Evolutionary conservation across 345 rosid species (phyloP).

Genomic region (Populus deltoides): DNA sequence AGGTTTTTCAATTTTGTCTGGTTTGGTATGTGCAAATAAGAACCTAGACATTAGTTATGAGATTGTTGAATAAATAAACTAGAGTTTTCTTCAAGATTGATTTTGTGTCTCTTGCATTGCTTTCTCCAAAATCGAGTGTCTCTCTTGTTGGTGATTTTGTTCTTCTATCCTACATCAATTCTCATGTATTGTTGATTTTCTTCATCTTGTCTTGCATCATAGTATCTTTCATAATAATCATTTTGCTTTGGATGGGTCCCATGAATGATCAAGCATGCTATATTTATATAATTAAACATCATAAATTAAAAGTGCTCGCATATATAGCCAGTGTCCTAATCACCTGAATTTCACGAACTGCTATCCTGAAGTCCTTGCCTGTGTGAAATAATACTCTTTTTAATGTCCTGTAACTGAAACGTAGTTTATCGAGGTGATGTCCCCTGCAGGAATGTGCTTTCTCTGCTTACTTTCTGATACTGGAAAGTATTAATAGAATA

Average conservation of each 20-base stretch:
- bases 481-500: not conserved
- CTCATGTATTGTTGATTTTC: no score
- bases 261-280: not conserved
- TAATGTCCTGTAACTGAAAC: not conserved
- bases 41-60: no score
- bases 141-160: no score
- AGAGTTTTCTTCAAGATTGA: no score
- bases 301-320: not conserved
- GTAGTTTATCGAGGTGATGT: not conserved
- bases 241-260: not conserved
- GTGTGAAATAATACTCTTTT: not conserved
- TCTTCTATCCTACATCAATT: no score
- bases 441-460: not conserved
- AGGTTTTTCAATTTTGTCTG: no score
- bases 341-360: not conserved
- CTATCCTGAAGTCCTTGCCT: not conserved
- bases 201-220: no score
- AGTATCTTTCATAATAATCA: no score
- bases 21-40: no score
- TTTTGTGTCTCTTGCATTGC: no score
- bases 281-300: not conserved
- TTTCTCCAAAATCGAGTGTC: no score
- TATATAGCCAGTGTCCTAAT: not conserved
- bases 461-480: not conserved
- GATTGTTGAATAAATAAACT: no score